These are phyloP conservation scores for Cyathus striatus DNA, from an alignment of 768 basidiomycete genomes.

Conservation along the genomic window DNA sequence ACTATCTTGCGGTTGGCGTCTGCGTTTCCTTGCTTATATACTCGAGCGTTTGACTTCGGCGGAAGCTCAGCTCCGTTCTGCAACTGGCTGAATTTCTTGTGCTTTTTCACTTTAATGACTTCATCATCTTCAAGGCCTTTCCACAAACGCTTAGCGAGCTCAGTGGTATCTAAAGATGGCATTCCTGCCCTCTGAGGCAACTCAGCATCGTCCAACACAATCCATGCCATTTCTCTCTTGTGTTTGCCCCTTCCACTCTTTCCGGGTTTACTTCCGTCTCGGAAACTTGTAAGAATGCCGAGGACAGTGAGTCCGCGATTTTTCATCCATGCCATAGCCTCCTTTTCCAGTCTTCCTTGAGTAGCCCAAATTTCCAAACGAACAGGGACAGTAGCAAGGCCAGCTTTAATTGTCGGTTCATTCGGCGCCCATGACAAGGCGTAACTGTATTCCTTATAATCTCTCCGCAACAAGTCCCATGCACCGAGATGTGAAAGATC, in stretches of 20 bases:
- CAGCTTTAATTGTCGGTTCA: constrained; percentile 47
- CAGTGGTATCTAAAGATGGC: constrained; percentile 6
- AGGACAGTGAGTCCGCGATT: constrained; percentile 61
- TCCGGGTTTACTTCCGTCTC: constrained; percentile 31
- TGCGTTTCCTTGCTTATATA: constrained; percentile 65
- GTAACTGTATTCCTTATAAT: constrained; percentile 86
- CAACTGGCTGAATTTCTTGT: constrained; percentile 32
- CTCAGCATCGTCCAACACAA: constrained; percentile 39
- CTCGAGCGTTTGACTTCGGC: constrained; percentile 32
- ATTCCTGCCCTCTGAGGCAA: constrained; percentile 6
- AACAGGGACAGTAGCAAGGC: constrained; percentile 80
- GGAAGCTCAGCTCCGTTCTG: constrained; percentile 25
- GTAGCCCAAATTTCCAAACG: constrained; percentile 53
- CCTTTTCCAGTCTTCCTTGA: constrained; percentile 34
- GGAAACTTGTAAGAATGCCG: constrained; percentile 78
- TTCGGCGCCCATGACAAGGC: constrained; percentile 36
- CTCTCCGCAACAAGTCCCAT: constrained; percentile 82
- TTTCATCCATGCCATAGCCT: constrained; percentile 53
- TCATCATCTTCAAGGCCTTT: constrained; percentile 52
- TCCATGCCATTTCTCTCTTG: constrained; percentile 62
- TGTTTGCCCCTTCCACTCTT: constrained; percentile 41
- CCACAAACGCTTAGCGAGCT: constrained; percentile 46
- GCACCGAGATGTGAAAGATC: constrained; percentile 64
- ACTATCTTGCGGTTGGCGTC: constrained; percentile 59
- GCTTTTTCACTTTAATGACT: constrained; percentile 48